phyloP scores from a whole-genome alignment of 768 basidiomycete species.

The Pleurotus giganteus region DNA sequence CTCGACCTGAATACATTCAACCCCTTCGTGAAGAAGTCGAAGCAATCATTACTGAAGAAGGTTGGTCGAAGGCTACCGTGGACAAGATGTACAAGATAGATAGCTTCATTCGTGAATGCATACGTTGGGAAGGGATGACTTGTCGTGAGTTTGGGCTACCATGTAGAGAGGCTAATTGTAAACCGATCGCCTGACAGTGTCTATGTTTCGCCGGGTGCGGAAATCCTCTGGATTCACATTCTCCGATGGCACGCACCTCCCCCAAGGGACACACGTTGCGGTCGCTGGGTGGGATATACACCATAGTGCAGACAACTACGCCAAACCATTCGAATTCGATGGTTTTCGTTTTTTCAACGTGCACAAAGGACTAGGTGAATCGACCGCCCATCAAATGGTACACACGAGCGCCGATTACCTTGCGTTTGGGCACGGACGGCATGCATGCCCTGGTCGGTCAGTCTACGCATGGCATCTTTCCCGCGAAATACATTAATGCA shows the following conservation, averaged over 20 bases:
- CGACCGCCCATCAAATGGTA: conserved; percentile 31
- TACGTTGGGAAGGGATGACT: conserved; percentile 28
- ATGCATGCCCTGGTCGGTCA: conserved; percentile 25
- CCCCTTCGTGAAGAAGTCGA: conserved; percentile 44
- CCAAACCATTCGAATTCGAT: conserved; percentile 39
- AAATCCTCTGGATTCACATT: conserved; percentile 24
- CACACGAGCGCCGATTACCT: conserved; percentile 29
- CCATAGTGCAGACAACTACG: conserved; percentile 31
- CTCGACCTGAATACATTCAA: conserved; percentile 10
- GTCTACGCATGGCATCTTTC: conserved; percentile 12
- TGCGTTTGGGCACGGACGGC: conserved; percentile 37
- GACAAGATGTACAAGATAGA: conserved; percentile 40
- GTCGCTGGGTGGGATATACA: conserved; percentile 22
- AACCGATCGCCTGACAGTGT: conserved; percentile 14
- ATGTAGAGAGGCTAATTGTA: not conserved
- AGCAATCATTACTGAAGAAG: conserved; percentile 30
- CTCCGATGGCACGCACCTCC: conserved; percentile 14
- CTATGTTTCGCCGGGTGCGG: conserved; percentile 19
- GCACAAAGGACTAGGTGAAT: conserved; percentile 31
- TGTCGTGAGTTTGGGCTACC: conserved; percentile 19
- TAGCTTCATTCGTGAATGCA: conserved; percentile 43
- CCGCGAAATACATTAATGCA: conserved; percentile 12
- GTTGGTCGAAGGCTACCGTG: conserved; percentile 35
- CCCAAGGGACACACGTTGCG: conserved; percentile 15
- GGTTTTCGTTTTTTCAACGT: conserved; percentile 46